These are phyloP conservation scores for Theileria equi DNA, from an alignment of 169 alveolate species.

Conservation along the genomic window DNA sequence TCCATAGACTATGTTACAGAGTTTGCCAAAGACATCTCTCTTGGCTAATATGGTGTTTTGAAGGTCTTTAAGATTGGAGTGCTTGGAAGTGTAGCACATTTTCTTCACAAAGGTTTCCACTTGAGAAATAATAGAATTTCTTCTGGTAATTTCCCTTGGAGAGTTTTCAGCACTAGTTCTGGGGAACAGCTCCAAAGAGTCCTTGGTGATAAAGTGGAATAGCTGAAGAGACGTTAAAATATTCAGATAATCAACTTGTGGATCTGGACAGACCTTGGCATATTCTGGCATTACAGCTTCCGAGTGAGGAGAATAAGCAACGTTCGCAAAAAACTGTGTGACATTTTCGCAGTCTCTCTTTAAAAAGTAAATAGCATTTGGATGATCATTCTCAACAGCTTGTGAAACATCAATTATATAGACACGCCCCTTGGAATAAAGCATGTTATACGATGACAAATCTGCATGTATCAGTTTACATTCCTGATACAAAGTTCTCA, in stretches of 20 bases:
- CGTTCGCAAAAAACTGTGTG: constrained; percentile 89
- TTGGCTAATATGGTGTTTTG: constrained; percentile 18
- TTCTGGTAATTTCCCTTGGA: background rate
- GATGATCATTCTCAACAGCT: constrained; percentile 98
- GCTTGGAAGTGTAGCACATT: constrained; percentile 37
- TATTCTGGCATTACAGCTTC: no score
- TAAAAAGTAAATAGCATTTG: constrained; percentile 95
- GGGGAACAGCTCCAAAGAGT: background rate
- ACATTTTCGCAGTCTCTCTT: constrained; percentile 96
- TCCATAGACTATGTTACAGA: constrained; percentile 6
- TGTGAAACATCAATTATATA: constrained; percentile 98
- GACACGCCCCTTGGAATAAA: constrained; percentile 77
- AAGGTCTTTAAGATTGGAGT: constrained; percentile 32
- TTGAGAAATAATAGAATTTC: background rate
- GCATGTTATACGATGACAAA: constrained; percentile 94
- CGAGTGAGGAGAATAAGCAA: no score
- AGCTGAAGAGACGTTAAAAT: constrained; percentile 39
- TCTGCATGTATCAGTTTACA: constrained; percentile 98
- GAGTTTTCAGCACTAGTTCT: background rate
- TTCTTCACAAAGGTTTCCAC: constrained; percentile 11
- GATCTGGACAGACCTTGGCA: background rate
- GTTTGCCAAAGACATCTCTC: constrained; percentile 6
- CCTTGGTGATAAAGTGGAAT: constrained; percentile 32
- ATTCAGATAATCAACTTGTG: constrained; percentile 5
- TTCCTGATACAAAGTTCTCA: constrained; percentile 88